Evolutionary conservation across 371 early-diverging fungal species (phyloP).

Genomic region (Nematocida sp.): DNA sequence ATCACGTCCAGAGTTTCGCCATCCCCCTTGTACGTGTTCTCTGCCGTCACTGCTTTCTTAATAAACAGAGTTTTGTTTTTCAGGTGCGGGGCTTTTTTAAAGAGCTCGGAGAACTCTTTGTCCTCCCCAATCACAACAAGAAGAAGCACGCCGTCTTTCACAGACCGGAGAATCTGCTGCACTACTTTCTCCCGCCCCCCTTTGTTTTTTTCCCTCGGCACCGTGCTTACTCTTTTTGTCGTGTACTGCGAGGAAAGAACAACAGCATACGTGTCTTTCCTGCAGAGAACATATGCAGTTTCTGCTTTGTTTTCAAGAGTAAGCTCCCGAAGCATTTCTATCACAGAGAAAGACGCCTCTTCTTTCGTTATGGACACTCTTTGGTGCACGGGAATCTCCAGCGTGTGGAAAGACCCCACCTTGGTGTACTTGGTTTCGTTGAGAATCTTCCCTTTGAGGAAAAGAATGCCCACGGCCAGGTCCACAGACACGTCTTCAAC

Average conservation of each 20-base stretch:
- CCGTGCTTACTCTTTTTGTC: constrained; percentile 48
- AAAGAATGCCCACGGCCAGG: constrained; percentile 56
- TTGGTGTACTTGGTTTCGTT: constrained; percentile 60
- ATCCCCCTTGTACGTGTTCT: constrained; percentile 49
- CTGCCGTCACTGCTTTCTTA: constrained; percentile 48
- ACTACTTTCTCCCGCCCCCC: constrained; percentile 42
- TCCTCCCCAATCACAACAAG: constrained; percentile 29
- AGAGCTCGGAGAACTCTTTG: constrained; percentile 13
- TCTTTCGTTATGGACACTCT: constrained; percentile 57
- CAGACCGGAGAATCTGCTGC: constrained; percentile 1
- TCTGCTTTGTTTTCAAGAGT: constrained; percentile 52
- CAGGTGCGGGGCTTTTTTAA: neutral
- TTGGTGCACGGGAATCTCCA: constrained; percentile 56
- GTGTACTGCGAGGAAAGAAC: constrained; percentile 37
- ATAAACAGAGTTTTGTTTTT: constrained; percentile 19
- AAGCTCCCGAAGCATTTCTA: constrained; percentile 48
- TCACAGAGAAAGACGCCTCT: constrained; percentile 27
- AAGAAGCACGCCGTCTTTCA: constrained; percentile 44
- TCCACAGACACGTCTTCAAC: constrained; percentile 56
- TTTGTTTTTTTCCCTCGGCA: constrained; percentile 54
- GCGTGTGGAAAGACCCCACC: constrained; percentile 60
- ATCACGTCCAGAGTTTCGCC: constrained; percentile 51
- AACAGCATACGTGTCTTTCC: constrained; percentile 56
- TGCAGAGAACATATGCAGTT: constrained; percentile 57
- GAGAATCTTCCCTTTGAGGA: constrained; percentile 60